Base-by-base conservation (phyloP, 2,329 filamentous ascomycete species). In the Ceratocystis alfenasii region DNA sequence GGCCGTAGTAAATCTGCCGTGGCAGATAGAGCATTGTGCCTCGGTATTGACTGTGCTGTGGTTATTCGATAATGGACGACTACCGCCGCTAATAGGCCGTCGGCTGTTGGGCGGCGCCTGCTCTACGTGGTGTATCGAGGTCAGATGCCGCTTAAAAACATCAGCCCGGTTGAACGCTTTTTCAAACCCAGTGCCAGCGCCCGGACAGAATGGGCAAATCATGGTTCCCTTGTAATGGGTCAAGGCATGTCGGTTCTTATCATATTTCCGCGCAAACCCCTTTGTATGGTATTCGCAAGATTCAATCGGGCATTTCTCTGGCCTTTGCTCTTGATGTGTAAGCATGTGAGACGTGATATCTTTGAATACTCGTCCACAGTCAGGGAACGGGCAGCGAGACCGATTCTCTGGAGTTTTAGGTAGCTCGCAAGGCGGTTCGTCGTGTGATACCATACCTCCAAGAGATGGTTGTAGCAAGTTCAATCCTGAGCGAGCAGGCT, bases 161-260 rank as follows among this genome's bases (percentile, higher is more conserved):
- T 99, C 94, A 46, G 93, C 92, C 63, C 94, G 84, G 77, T 96
- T 96, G 76, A 99, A 97, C 69, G 89, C 90, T 79, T 96, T 96
- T 75, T 96, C 93, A 5, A 88, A 89, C 1, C 90, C 84, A 2
- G 90, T 92, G 5, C 92, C 91, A 22, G 87, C 88, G 3, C 91
- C 90, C 0, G 92, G 90, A 70, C 94, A 97, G 76, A 97, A 97
- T 4, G 92, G 92, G 72, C 94, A 99, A 6, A 96, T 88, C 91
- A 97, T 96, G 15, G 90, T 96, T 7, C 93, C 93, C 75, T 96
- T 95, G 80, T 97, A 99, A 74, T 97, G 94, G 2, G 93, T 97
- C 69, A 97, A 77, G 1, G 93, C 95, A 74, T 99, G 94, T 12
- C 94, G 81, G 75, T 97, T 97, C 80, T 96, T 96, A 78, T 97